Percentiles rank a stretch among this genome's conserved stretches.
phyloP scores from a whole-genome alignment of 768 basidiomycete species.

The Jaapia argillacea region DNA sequence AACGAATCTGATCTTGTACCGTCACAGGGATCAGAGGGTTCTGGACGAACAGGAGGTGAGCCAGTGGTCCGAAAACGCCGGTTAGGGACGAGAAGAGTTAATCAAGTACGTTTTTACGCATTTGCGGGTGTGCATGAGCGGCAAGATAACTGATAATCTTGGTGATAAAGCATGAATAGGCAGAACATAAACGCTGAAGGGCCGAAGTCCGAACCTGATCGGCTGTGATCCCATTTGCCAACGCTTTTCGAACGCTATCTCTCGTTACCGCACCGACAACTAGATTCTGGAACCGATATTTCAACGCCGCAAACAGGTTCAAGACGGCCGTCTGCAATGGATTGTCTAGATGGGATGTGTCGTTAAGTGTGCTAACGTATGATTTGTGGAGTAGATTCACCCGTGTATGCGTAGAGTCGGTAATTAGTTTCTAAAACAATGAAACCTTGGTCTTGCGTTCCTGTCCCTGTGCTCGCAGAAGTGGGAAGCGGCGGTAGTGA shows the following conservation, averaged over 20 bases:
- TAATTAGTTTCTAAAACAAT: constrained; percentile 98
- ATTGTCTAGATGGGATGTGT: constrained; percentile 52
- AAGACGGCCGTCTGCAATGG: constrained; percentile 93
- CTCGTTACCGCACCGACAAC: constrained; percentile 94
- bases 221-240: constrained; percentile 91
- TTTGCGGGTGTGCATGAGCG: constrained; percentile 94
- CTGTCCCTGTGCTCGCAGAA: constrained; percentile 40
- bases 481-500: constrained; percentile 75
- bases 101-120: constrained; percentile 78
- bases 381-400: constrained; percentile 29
- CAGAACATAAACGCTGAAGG: not conserved
- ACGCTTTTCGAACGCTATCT: constrained; percentile 90
- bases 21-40: constrained; percentile 93
- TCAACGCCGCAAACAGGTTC: constrained; percentile 86
- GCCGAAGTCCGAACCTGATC: constrained; percentile 58
- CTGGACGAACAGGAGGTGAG: constrained; percentile 27
- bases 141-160: constrained; percentile 95
- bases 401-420: constrained; percentile 95
- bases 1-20: constrained; percentile 93
- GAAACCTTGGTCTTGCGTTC: constrained; percentile 72
- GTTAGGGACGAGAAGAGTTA: constrained; percentile 2
- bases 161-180: constrained; percentile 4
- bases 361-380: no score
- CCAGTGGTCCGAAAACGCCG: not conserved
- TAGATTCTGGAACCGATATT: constrained; percentile 92